Evolutionary conservation across 2,329 filamentous ascomycete genomes (phyloP).

Genomic region (Sporothrix mexicana): DNA sequence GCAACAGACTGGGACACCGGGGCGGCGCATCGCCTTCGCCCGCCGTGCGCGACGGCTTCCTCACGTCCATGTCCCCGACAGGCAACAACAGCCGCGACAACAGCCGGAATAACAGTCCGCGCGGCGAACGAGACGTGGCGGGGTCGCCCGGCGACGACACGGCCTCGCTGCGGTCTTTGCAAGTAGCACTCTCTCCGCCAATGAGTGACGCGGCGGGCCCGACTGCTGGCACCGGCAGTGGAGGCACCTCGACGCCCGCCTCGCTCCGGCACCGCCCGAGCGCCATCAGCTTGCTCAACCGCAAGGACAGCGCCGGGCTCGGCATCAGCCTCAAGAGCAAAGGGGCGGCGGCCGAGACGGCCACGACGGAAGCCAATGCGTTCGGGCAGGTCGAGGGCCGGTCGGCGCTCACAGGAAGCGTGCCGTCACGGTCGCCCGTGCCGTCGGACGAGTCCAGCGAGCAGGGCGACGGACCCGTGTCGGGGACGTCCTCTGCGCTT

Average conservation of each 20-base stretch:
- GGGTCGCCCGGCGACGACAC: conserved; percentile 41
- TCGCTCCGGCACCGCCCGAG: conserved; percentile 62
- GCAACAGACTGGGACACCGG: conserved; percentile 51
- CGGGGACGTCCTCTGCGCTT: conserved; percentile 43
- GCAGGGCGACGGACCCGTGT: conserved; percentile 39
- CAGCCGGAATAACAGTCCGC: conserved; percentile 39
- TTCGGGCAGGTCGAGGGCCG: conserved; percentile 66
- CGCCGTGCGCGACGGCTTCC: conserved; percentile 38
- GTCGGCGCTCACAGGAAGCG: conserved; percentile 49
- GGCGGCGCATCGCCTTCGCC: conserved; percentile 47
- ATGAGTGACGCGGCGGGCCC: conserved; percentile 23
- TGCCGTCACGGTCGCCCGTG: conserved; percentile 37
- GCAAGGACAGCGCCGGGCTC: conserved; percentile 53
- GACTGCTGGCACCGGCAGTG: not conserved
- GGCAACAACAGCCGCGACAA: conserved; percentile 39
- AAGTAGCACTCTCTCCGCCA: conserved; percentile 47
- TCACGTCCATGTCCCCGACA: conserved; percentile 35
- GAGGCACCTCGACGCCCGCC: not conserved
- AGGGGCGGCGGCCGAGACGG: conserved; percentile 64
- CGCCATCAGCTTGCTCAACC: conserved; percentile 63
- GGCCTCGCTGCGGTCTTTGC: conserved; percentile 37
- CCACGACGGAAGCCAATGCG: conserved; percentile 64
- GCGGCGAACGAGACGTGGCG: conserved; percentile 35
- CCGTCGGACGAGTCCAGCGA: conserved; percentile 35
- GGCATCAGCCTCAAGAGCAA: conserved; percentile 42